Base-by-base conservation (phyloP, 2,329 filamentous ascomycete genomes). In the Conoideocrella luteorostrata region DNA sequence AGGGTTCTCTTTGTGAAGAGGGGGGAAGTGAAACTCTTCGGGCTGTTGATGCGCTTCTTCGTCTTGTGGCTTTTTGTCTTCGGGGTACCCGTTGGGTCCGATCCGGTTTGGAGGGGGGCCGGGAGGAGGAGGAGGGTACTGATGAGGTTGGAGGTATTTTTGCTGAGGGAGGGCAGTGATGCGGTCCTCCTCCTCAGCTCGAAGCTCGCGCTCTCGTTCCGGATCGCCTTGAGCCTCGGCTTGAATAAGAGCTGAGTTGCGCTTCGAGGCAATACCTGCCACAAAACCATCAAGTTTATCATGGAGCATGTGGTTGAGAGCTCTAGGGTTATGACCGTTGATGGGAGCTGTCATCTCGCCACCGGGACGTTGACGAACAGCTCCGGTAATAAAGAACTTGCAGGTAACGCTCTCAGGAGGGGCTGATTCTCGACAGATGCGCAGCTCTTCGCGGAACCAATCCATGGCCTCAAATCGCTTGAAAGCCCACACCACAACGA, bases 391-490 rank as follows among this genome's bases (percentile, higher is more conserved):
- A 65, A 88, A 96, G 71, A 96, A 96, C 61, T 95, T 90, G 70
- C 90, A 96, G 20, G 86, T 87, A 7, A 96, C 86, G 23, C 86
- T 85, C 58, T 93, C 88, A 0, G 87, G 86, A 2, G 91, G 91
- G 9, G 91, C 90, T 39, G 82, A 84, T 63, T 96, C 88, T 55
- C 88, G 80, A 66, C 91, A 95, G 56, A 96, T 95, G 38, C 89
- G 80, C 46, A 96, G 73, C 63, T 96, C 91, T 65, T 96, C 90
- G 52, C 88, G 86, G 73, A 96, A 97, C 91, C 91, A 97, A 60
- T 96, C 88, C 82, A 97, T 88, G 1, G 88, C 88, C 63, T 96
- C 91, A 12, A 93, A 81, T 44, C 86, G 80, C 65, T 93, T 95
- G 52, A 96, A 71, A 5, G 90, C 82, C 91, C 91, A 97, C n/a